Percentiles rank a stretch among this genome's conserved stretches.
Conservation (phyloP, 108 stramenopile genomes). For the Phaeodactylum tricornutum region DNA sequence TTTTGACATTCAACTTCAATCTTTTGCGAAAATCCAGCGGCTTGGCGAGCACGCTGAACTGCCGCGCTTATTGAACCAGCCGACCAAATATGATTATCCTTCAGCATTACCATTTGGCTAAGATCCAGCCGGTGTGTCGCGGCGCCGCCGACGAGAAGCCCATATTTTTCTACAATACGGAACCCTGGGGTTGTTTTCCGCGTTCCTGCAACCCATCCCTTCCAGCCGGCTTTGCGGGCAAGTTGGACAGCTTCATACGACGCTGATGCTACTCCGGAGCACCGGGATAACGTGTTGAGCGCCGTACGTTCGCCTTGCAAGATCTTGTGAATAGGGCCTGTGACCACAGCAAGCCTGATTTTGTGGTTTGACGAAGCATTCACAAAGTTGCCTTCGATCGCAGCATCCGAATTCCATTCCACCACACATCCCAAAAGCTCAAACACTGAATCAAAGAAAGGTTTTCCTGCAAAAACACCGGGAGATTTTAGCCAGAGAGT, state of each 20-base stretch:
- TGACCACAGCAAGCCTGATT: conserved; percentile 79
- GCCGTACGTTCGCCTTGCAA: conserved; percentile 96
- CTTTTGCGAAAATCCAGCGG: conserved; percentile 94
- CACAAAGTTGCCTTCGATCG: conserved; percentile 52
- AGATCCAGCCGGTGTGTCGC: conserved; percentile 93
- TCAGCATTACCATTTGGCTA: conserved; percentile 99
- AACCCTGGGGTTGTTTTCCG: conserved; percentile 99
- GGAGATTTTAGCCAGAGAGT: conserved; percentile 73
- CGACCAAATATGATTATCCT: conserved; percentile 94
- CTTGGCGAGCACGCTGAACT: conserved; percentile 72
- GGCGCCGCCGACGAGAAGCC: conserved; percentile 91
- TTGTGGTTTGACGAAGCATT: conserved; percentile 28
- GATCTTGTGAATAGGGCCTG: conserved; percentile 77
- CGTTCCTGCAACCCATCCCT: conserved; percentile 92
- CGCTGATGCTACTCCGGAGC: conserved; percentile 92
- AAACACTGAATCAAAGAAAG: conserved; percentile 91
- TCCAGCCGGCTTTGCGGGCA: conserved; percentile 52
- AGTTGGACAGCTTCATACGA: conserved; percentile 36
- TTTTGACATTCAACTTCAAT: conserved; percentile 95
- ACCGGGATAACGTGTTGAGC: conserved; percentile 87
- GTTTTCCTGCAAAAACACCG: conserved; percentile 89
- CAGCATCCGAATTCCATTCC: conserved; percentile 54
- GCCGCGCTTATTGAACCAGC: conserved; percentile 86
- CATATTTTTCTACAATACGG: conserved; percentile 97
- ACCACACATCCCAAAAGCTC: conserved; percentile 65